Conservation (phyloP, 2,329 filamentous ascomycete species). For the Trichoderma sp. region DNA sequence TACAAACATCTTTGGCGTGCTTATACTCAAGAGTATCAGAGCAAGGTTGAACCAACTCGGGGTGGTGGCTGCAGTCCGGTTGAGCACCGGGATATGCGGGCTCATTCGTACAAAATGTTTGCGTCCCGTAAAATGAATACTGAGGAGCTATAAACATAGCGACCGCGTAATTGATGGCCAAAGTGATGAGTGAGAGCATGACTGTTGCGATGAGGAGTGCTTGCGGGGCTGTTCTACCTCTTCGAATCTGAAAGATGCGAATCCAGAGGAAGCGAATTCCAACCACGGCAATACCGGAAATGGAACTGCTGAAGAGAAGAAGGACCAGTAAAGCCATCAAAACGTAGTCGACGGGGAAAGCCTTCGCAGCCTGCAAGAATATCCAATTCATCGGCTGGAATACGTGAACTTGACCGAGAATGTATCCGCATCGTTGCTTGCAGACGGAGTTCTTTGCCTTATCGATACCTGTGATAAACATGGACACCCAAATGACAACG, state of each 20-base stretch:
- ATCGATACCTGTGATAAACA: conserved; percentile 94
- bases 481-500: conserved; percentile 80
- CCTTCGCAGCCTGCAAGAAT: conserved; percentile 70
- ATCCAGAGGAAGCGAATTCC: conserved; percentile 98
- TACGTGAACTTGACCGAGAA: conserved; percentile 81
- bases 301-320: conserved; percentile 84
- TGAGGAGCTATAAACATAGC: conserved; percentile 95
- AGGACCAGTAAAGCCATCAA: conserved; percentile 83
- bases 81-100: conserved; percentile 62
- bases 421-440: conserved; percentile 87
- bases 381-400: conserved; percentile 96
- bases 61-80: conserved; percentile 73
- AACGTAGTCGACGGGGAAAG: conserved; percentile 90
- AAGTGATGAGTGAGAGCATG: conserved; percentile 82
- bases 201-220: conserved; percentile 89
- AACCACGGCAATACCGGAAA: conserved; percentile 80
- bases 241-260: conserved; percentile 85
- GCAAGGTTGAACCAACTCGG: conserved; percentile 75
- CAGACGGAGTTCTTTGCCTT: conserved; percentile 95
- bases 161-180: conserved; percentile 90
- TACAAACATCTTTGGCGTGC: conserved; percentile 81
- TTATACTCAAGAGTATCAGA: conserved; percentile 72
- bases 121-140: conserved; percentile 90
- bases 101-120: conserved; percentile 84
- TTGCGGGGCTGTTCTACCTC: conserved; percentile 86